These are phyloP conservation scores for Penicillium simplicissimum DNA, from an alignment of 495 filamentous ascomycete genomes.

Conservation along the genomic window DNA sequence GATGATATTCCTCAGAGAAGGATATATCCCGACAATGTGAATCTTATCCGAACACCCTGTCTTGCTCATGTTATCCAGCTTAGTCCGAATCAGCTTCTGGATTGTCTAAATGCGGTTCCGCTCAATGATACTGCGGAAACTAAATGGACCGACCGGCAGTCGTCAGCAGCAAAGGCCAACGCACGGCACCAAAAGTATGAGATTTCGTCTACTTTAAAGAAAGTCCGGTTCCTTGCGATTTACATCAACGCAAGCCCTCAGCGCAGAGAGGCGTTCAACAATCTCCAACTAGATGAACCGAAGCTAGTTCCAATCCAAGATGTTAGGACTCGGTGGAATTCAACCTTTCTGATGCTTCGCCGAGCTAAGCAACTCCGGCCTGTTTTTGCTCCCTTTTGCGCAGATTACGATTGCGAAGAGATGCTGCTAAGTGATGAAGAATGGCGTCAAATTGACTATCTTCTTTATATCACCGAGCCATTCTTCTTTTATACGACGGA, in stretches of 20 bases:
- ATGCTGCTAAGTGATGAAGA: too few species aligned
- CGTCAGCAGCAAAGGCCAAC: background rate
- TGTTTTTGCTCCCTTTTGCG: too few species aligned
- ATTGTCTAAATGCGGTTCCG: constrained; percentile 9
- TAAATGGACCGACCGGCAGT: constrained; percentile 12
- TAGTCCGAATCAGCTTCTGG: constrained; percentile 17
- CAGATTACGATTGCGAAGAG: too few species aligned
- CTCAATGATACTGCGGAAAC: constrained; percentile 7
- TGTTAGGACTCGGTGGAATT: too few species aligned
- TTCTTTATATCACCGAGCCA: constrained; percentile 6
- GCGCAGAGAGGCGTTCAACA: constrained; percentile 3
- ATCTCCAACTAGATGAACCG: background rate
- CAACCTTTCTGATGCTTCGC: too few species aligned
- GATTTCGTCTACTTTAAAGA: background rate
- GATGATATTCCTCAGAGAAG: too few species aligned
- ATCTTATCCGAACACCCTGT: constrained; percentile 9
- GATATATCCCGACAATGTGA: constrained; percentile 1
- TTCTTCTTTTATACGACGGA: constrained; percentile 18
- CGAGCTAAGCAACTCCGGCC: too few species aligned
- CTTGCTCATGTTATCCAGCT: background rate
- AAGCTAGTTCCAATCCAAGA: too few species aligned
- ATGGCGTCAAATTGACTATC: too few species aligned
- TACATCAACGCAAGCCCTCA: constrained; percentile 7
- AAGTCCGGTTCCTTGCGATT: constrained; percentile 3
- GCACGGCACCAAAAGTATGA: constrained; percentile 3